Evolutionary conservation across 75 land plant species (phyloP).

Genomic region (Pinus albicaulis): DNA sequence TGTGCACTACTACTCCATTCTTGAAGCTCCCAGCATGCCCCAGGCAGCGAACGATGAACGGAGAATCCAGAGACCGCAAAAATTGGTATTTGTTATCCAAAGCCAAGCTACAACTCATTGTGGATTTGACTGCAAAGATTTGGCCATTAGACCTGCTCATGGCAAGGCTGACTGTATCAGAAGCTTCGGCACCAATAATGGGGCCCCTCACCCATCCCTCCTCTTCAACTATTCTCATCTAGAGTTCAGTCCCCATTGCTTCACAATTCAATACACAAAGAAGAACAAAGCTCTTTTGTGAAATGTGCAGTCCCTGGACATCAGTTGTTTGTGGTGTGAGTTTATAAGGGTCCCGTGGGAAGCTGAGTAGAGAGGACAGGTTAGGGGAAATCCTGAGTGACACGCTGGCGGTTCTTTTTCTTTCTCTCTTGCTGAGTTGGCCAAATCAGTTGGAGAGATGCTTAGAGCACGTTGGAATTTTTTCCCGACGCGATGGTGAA

Average conservation of each 20-base stretch:
- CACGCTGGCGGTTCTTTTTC: too few relatives aligned
- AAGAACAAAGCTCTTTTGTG: too few relatives aligned
- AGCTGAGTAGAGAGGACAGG: too few relatives aligned
- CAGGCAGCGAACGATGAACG: slow-evolving; percentile 15
- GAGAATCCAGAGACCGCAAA: slow-evolving; percentile 29
- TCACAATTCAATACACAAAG: too few relatives aligned
- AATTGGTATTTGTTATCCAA: slow-evolving; percentile 42
- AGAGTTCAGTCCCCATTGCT: not conserved
- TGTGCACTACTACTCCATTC: slow-evolving; percentile 22
- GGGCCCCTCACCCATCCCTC: slow-evolving; percentile 41
- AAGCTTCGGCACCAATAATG: slow-evolving; percentile 45
- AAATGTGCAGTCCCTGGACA: too few relatives aligned
- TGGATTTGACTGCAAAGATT: slow-evolving; percentile 61
- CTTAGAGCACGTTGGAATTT: too few relatives aligned
- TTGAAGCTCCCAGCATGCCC: slow-evolving; percentile 22
- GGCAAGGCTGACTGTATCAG: slow-evolving; percentile 43
- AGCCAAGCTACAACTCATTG: slow-evolving; percentile 3
- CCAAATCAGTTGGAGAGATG: too few relatives aligned
- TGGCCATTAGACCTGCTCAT: slow-evolving; percentile 32
- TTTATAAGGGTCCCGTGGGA: too few relatives aligned
- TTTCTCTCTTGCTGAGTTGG: too few relatives aligned
- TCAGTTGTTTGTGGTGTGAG: too few relatives aligned
- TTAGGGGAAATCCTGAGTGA: too few relatives aligned
- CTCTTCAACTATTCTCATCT: not conserved
- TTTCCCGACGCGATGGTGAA: too few relatives aligned